phyloP scores from a whole-genome alignment of 176 grass and related monocot species.

The Secale cereale region DNA sequence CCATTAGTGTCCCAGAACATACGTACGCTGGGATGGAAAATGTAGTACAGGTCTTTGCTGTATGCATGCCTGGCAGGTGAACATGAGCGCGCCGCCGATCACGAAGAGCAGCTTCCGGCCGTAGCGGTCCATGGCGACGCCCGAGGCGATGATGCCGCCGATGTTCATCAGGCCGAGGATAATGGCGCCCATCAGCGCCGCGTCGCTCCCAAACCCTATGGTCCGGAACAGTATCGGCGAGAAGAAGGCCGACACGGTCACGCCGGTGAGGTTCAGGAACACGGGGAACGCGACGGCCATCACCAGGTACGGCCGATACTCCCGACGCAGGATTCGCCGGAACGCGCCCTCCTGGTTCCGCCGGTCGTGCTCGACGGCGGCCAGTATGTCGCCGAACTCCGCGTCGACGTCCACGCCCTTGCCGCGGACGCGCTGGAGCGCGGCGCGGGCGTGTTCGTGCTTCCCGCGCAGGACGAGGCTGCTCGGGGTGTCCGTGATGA shows the following conservation, averaged over 20 bases:
- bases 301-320: slow-evolving; percentile 73
- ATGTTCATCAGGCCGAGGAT: slow-evolving; percentile 70
- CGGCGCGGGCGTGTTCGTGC: slow-evolving; percentile 62
- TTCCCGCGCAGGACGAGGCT: slow-evolving; percentile 81
- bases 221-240: slow-evolving; percentile 81
- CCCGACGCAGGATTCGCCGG: slow-evolving; percentile 45
- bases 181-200: slow-evolving; percentile 68
- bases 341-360: slow-evolving; percentile 59
- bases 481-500: slow-evolving; percentile 87
- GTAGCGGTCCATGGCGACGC: slow-evolving; percentile 62
- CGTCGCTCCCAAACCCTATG: slow-evolving; percentile 61
- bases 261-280: slow-evolving; percentile 77
- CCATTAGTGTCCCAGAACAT: not conserved
- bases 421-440: slow-evolving; percentile 70
- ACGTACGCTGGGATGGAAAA: not conserved
- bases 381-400: slow-evolving; percentile 61
- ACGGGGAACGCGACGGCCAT: slow-evolving; percentile 72
- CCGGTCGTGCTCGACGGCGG: slow-evolving; percentile 29
- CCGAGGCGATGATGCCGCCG: slow-evolving; percentile 53
- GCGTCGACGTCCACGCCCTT: slow-evolving; percentile 54
- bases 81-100: slow-evolving; percentile 66
- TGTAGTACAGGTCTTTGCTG: not conserved
- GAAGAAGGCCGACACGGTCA: slow-evolving; percentile 73
- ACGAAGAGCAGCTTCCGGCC: slow-evolving; percentile 73
- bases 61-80: slow-evolving; percentile 45